Evolutionary conservation across 176 grass and related monocot genomes (phyloP).

Genomic region (Avena atlantica): DNA sequence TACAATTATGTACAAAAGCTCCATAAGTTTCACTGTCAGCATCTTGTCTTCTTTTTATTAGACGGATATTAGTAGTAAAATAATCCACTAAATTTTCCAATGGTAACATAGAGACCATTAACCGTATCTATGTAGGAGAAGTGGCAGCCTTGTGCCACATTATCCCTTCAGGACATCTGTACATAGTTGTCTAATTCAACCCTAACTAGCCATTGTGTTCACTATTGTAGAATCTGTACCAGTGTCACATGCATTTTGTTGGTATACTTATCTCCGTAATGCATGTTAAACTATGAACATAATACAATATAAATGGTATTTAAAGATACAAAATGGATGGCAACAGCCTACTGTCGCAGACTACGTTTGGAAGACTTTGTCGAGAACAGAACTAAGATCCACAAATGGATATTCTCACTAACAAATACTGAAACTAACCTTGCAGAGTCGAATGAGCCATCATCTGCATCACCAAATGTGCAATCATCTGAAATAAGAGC

Average conservation of each 20-base stretch:
- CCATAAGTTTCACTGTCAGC: slow-evolving; percentile 9
- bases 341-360: background rate
- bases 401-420: slow-evolving; percentile 23
- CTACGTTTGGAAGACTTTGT: slow-evolving; percentile 6
- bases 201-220: slow-evolving; percentile 14
- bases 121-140: slow-evolving; percentile 44
- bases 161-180: slow-evolving; percentile 35
- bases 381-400: slow-evolving; percentile 3
- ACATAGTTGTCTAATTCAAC: slow-evolving; percentile 34
- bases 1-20: slow-evolving; percentile 19
- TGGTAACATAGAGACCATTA: slow-evolving; percentile 23
- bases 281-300: background rate
- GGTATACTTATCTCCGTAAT: background rate
- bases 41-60: slow-evolving; percentile 17
- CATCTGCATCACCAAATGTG: slow-evolving; percentile 25
- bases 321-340: background rate
- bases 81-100: background rate
- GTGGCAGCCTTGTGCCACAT: slow-evolving; percentile 25
- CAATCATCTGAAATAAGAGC: slow-evolving; percentile 41
- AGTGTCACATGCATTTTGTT: slow-evolving; percentile 36
- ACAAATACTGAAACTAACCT: slow-evolving; percentile 30
- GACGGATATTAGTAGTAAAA: background rate
- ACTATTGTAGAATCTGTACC: slow-evolving; percentile 23
- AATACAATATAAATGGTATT: slow-evolving; percentile 10
- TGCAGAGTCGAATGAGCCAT: slow-evolving; percentile 41